Conservation (phyloP, 129 eudicot species). For the Tagetes erecta region DNA sequence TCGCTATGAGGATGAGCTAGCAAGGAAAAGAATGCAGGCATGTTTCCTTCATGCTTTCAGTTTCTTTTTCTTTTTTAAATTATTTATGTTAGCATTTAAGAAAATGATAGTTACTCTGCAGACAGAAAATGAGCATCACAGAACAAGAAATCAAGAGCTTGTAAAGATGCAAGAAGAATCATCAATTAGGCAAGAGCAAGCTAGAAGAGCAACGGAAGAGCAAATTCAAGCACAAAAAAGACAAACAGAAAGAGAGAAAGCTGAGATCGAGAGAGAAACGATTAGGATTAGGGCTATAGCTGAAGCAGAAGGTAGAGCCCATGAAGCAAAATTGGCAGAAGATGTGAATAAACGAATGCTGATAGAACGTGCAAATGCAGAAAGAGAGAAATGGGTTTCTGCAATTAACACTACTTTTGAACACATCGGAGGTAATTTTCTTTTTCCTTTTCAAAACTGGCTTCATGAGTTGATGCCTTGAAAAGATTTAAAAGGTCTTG, state of each 20-base stretch:
- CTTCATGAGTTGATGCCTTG: background rate
- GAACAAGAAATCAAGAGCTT: conserved; percentile 94
- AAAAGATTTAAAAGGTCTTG: background rate
- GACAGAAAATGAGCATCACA: conserved; percentile 95
- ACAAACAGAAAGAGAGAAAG: no score
- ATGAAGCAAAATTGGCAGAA: no score
- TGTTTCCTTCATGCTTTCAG: background rate
- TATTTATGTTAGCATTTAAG: background rate
- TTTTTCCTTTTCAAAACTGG: background rate
- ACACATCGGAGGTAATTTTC: conserved; percentile 81
- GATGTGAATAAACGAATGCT: no score
- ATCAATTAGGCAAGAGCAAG: conserved; percentile 79
- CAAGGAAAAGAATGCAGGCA: conserved; percentile 97
- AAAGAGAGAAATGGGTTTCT: no score
- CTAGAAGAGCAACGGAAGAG: conserved; percentile 94
- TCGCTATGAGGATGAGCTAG: conserved; percentile 83
- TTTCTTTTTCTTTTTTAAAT: background rate
- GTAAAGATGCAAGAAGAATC: conserved; percentile 98
- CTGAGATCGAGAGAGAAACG: no score
- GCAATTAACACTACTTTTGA: no score
- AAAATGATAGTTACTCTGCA: conserved; percentile 27
- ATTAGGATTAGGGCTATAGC: no score
- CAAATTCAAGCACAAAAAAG: no score
- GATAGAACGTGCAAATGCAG: no score
- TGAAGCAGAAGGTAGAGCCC: no score